Evolutionary conservation across 2,329 filamentous ascomycete species (phyloP).

Genomic region (Fusarium metavorans): DNA sequence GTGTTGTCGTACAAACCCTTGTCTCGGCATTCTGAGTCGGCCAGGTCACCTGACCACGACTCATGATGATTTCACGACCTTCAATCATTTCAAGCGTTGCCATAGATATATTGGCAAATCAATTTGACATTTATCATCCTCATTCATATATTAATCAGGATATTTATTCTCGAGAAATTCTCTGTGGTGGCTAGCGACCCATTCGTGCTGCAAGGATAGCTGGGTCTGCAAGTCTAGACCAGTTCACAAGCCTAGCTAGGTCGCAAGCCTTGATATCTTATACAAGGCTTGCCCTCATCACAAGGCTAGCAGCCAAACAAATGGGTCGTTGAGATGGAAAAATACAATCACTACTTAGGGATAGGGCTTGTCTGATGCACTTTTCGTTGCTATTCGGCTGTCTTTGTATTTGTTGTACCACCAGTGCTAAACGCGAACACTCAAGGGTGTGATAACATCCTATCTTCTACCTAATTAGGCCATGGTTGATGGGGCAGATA

Average conservation of each 20-base stretch:
- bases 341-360: neutral
- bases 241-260: neutral
- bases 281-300: neutral
- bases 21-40: neutral
- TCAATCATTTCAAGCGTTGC: neutral
- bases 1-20: neutral
- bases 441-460: neutral
- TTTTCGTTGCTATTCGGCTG: neutral
- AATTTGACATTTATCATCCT: no score
- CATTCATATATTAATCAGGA: neutral
- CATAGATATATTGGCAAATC: neutral
- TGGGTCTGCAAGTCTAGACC: neutral
- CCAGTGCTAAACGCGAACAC: neutral
- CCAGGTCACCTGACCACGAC: neutral
- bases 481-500: neutral
- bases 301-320: neutral
- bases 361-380: neutral
- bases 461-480: neutral
- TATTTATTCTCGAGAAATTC: neutral
- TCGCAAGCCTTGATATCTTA: neutral
- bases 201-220: neutral
- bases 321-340: neutral
- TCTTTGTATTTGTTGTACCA: neutral
- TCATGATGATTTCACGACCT: neutral
- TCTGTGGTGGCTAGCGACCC: neutral